Evolutionary conservation across 78 protist species (phyloP), one percentile per base, ranked within the genome.

Genomic region (Tieghemostelium lacteum): DNA sequence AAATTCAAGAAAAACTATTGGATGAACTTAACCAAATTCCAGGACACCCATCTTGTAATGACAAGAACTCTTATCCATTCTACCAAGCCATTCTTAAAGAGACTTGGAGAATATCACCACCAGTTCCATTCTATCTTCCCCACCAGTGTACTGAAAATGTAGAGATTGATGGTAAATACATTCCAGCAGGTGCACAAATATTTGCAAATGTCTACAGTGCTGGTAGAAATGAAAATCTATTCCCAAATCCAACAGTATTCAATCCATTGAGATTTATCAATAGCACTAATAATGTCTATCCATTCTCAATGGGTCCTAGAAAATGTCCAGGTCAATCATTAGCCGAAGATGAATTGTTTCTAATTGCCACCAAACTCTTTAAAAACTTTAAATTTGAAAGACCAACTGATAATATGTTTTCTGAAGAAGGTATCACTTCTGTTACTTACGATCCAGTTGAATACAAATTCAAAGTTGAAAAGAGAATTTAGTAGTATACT

Each of bases 201-300:
- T n/a, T 69, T n/a, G 39, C 34, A 20, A 83, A 83, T 42, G 6
- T 69, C 19, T 83, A 57, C 26, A 33, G 63, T 17, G 77, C 75
- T 1, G 36, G 40, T 19, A 31, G 52, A 19, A 54, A 50, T 57
- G 73, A 28, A 3, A 22, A 33, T 16, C 24, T 67, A 22, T 83
- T 33, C 34, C 19, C 7, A 16, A 66, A 83, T 24, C 91, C 91
- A 55, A 17, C 14, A 1, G 36, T 14, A n/a, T 83, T 83, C 24
- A 69, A 54, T 33, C 91, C 91, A 83, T 26, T 67, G 34, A 72
- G 91, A 57, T 69, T 69, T 24, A 19, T 83, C 8, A 65, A 22
- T 8, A 64, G 64, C 28, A 39, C 19, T 29, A 61, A 16, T 20
- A 12, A 34, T 33, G 3, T 12, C 34, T 33, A 39, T 28, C 0